Base-by-base conservation (phyloP, 148 eudicot genomes). In the Dysphania ambrosioides region DNA sequence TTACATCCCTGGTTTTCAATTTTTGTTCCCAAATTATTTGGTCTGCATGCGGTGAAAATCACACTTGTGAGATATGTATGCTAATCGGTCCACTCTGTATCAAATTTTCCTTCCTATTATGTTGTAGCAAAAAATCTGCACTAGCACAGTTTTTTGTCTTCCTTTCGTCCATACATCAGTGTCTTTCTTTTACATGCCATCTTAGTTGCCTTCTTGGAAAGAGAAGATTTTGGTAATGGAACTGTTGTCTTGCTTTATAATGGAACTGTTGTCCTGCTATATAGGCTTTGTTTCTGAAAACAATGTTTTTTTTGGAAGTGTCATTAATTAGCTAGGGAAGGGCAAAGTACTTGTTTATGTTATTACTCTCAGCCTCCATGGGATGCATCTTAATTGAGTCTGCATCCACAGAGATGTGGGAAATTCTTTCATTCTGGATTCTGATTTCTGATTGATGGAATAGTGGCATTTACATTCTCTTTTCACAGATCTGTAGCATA, bases 401-500 rank as follows among this genome's bases (percentile, higher is more conserved):
- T 59, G 5, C 63, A 59, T 24, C 23, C 16, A 59, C 7, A 24
- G n/a, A 27, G 63, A 3, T 59, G 32, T 2, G 63, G 59, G 3
- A 59, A 26, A 59, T 24, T 59, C 8, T 59, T 24, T 59, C 32
- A 12, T 59, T 59, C 32, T 59, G 32, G 63, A 27, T 27, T 59
- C 15, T 59, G 63, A 27, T 59, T 59, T 13, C 5, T 26, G 63
- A 2, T 59, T 26, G 26, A 21, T 23, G 15, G 12, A 10, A 27
- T 23, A 18, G 31, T 19, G 13, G 11, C 0, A 27, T 10, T 29
- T 26, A 59, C 24, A 19, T 59, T 59, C 63, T 59, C 15, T 59
- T 59, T 47, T 60, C 68, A 83, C 70, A 93, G 98, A 93, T 93
- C 61, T 93, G 98, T 73, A 88, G 83, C 79, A 59, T 91, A 55